A percentile compares a stretch with the other conserved stretches of the same genome.
Conservation (phyloP, 2,329 filamentous ascomycete species). For the Neofusicoccum laricinum region DNA sequence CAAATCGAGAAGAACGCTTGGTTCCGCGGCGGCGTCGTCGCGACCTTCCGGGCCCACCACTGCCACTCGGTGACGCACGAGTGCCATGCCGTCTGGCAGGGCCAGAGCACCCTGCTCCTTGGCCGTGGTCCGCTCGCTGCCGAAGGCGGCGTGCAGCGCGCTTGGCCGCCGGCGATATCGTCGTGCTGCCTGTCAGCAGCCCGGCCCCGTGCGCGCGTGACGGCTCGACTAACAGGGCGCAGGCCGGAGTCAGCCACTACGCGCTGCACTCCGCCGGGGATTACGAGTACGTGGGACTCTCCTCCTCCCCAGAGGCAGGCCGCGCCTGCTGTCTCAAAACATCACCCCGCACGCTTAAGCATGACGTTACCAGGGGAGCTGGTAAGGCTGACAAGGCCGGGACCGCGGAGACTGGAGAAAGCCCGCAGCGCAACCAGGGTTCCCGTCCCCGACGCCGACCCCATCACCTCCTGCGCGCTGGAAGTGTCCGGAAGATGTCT, state of each 20-base stretch:
- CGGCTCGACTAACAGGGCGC: neutral
- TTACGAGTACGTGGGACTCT: constrained; percentile 27
- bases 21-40: constrained; percentile 24
- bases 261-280: constrained; percentile 22
- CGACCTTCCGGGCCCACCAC: constrained; percentile 22
- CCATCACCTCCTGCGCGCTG: constrained; percentile 10
- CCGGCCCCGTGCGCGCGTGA: neutral
- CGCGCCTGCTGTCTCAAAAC: neutral
- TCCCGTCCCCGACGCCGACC: constrained; percentile 19
- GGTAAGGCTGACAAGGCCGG: constrained; percentile 22
- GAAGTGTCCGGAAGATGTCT: neutral
- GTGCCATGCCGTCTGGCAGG: constrained; percentile 22
- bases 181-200: constrained; percentile 21
- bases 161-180: constrained; percentile 19
- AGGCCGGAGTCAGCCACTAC: constrained; percentile 27
- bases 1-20: constrained; percentile 23
- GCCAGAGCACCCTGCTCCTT: constrained; percentile 15
- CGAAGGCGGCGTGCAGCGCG: constrained; percentile 9
- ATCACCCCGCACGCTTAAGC: neutral
- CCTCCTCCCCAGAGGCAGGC: constrained; percentile 26
- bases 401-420: constrained; percentile 21
- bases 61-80: constrained; percentile 27
- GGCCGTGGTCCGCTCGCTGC: constrained; percentile 20
- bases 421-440: constrained; percentile 17
- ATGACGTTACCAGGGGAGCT: constrained; percentile 19